phyloP scores from a whole-genome alignment of 1,284 basidiomycete genomes.

The Ceratobasidium sp. region DNA sequence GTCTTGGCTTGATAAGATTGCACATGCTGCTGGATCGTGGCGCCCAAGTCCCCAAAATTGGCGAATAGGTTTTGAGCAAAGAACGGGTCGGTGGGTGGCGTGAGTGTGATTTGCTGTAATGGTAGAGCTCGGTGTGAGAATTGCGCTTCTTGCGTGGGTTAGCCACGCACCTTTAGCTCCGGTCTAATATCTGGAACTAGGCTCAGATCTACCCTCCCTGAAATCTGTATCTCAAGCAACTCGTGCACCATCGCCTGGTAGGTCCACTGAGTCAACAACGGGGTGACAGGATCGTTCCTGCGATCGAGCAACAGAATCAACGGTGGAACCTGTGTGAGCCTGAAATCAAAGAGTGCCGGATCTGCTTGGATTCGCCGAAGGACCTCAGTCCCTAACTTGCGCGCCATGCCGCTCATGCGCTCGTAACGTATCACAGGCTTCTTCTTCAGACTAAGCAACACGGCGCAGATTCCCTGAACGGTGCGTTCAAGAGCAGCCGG shows the following conservation, averaged over 20 bases:
- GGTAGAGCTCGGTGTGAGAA: conserved; percentile 18
- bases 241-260: conserved; percentile 99
- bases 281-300: conserved; percentile 97
- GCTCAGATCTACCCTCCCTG: conserved; percentile 83
- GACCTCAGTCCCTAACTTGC: conserved; percentile 88
- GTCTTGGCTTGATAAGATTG: conserved; percentile 93
- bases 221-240: conserved; percentile 93
- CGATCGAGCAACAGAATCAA: conserved; percentile 87
- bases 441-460: conserved; percentile 95
- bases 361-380: conserved; percentile 78
- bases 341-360: conserved; percentile 80
- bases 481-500: conserved; percentile 81
- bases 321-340: conserved; percentile 80
- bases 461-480: conserved; percentile 86
- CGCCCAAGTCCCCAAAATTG: conserved; percentile 97
- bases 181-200: conserved; percentile 88
- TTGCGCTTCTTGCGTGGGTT: conserved; percentile 8
- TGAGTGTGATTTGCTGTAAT: conserved; percentile 91
- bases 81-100: conserved; percentile 93
- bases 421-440: conserved; percentile 96
- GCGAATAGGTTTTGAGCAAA: conserved; percentile 92
- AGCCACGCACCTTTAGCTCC: conserved; percentile 80
- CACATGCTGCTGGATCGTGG: conserved; percentile 93
- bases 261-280: conserved; percentile 98
- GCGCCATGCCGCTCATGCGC: conserved; percentile 91